Evolutionary conservation across 2,329 filamentous ascomycete species (phyloP).

Genomic region (Furcasterigmium sp.): DNA sequence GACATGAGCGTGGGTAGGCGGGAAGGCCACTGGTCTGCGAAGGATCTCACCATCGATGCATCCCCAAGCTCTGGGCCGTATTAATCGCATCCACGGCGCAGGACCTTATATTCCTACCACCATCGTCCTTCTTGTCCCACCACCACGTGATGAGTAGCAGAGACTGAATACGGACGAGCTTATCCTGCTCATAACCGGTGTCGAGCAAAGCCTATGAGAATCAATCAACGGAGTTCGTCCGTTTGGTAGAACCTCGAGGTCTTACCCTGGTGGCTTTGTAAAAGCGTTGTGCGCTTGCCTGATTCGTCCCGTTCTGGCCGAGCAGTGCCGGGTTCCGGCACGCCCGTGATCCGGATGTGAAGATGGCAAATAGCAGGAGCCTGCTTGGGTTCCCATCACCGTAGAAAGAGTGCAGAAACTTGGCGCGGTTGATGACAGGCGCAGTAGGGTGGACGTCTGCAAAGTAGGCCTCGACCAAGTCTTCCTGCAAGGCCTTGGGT

Average conservation of each 20-base stretch:
- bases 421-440: conserved; percentile 7
- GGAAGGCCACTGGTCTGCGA: not conserved
- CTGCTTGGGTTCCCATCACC: conserved; percentile 5
- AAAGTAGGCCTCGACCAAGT: conserved; percentile 9
- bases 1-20: not conserved
- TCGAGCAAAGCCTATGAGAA: conserved; percentile 6
- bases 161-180: conserved; percentile 7
- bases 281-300: conserved; percentile 8
- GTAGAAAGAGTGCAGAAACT: conserved; percentile 9
- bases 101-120: conserved; percentile 10
- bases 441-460: conserved; percentile 11
- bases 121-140: conserved; percentile 14
- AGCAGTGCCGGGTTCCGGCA: conserved; percentile 11
- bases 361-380: conserved; percentile 12
- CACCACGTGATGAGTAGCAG: conserved; percentile 11
- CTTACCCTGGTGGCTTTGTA: conserved; percentile 9
- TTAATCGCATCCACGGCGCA: conserved; percentile 11
- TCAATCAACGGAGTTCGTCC: not conserved
- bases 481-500: conserved; percentile 5
- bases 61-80: conserved; percentile 13
- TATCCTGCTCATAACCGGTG: conserved; percentile 9
- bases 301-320: conserved; percentile 7
- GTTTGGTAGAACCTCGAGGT: no score
- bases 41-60: conserved; percentile 14
- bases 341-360: conserved; percentile 9